Conservation (phyloP, 2,329 filamentous ascomycete genomes). For the Aspergillus versicolor region DNA sequence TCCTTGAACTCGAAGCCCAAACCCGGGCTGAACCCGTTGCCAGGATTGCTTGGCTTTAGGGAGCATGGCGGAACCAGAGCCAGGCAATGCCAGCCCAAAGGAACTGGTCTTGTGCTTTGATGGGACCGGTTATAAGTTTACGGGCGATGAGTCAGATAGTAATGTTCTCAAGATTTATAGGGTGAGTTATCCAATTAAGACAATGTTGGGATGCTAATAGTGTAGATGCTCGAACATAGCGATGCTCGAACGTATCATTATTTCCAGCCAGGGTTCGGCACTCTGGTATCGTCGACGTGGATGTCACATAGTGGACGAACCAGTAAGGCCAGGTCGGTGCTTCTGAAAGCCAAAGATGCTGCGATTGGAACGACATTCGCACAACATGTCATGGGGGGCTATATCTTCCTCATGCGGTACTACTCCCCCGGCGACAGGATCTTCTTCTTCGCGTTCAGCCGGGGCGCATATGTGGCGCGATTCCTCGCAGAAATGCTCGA, state of each 20-base stretch:
- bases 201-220: not conserved
- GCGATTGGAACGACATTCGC: conserved; percentile 78
- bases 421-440: conserved; percentile 62
- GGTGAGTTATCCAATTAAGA: conserved; percentile 23
- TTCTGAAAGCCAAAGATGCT: conserved; percentile 57
- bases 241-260: conserved; percentile 42
- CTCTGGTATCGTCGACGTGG: conserved; percentile 40
- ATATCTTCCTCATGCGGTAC: conserved; percentile 75
- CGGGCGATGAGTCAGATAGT: conserved; percentile 45
- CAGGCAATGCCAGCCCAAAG: conserved; percentile 16
- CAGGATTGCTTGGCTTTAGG: too few species aligned
- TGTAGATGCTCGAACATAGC: conserved; percentile 41
- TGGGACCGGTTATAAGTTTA: conserved; percentile 47
- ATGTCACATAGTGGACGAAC: conserved; percentile 28
- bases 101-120: conserved; percentile 46
- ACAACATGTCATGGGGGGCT: conserved; percentile 79
- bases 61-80: too few species aligned
- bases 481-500: conserved; percentile 84
- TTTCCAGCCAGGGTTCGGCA: conserved; percentile 47
- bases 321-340: conserved; percentile 54
- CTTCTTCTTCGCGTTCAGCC: conserved; percentile 72
- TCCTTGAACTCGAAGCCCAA: too few species aligned
- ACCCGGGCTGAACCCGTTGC: too few species aligned
- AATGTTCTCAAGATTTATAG: conserved; percentile 50
- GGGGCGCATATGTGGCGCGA: conserved; percentile 72